phyloP scores from a whole-genome alignment of 2,329 filamentous ascomycete species.

The Monosporascus sp. region DNA sequence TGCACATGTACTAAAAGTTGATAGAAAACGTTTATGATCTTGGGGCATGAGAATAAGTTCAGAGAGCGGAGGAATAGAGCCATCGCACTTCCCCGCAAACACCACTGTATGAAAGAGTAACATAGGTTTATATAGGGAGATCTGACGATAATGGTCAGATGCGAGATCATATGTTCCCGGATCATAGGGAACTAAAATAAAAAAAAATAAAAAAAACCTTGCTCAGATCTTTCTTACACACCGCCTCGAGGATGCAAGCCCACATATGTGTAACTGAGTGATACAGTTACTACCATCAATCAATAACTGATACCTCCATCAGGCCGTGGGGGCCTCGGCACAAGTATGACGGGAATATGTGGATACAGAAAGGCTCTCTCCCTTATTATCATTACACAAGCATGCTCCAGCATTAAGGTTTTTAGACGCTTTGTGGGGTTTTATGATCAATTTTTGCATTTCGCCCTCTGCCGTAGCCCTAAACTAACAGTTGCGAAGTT shows the following conservation, averaged over 20 bases:
- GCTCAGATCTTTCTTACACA: background rate
- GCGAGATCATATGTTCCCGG: background rate
- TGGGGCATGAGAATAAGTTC: no score
- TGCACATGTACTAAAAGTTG: no score
- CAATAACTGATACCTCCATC: background rate
- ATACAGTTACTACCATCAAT: background rate
- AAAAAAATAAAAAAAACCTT: background rate
- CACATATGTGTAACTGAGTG: background rate
- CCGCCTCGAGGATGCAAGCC: background rate
- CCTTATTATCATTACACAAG: background rate
- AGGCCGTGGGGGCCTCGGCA: background rate
- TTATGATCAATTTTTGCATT: background rate
- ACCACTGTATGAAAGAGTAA: background rate
- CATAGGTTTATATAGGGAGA: background rate
- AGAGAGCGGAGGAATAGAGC: no score
- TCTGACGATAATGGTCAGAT: conserved; percentile 1
- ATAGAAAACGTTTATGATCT: no score
- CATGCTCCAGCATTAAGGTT: background rate
- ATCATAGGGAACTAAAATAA: background rate
- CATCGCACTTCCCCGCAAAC: background rate
- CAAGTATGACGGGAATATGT: background rate
- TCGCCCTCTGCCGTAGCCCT: background rate
- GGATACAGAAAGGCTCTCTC: background rate
- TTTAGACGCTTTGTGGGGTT: background rate
- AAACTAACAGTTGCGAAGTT: background rate